A percentile compares a stretch with the other conserved stretches of the same genome.
These are phyloP conservation scores for Lyophyllum decastes DNA, from an alignment of 768 basidiomycete genomes.

Conservation along the genomic window DNA sequence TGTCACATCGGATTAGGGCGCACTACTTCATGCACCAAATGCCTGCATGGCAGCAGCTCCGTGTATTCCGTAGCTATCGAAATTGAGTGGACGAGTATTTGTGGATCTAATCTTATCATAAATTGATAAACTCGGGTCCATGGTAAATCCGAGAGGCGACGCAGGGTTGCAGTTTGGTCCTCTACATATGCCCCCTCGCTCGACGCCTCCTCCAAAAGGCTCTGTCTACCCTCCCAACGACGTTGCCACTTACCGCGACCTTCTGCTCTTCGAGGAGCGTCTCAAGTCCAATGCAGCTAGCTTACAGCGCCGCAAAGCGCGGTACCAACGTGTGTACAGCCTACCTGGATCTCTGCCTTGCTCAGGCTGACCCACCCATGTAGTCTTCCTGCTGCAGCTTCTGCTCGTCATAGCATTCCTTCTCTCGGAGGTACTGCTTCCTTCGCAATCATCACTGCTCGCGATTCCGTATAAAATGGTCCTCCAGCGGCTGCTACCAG, in stretches of 20 bases:
- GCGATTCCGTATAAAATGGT: slow-evolving; percentile 58
- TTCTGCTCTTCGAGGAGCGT: slow-evolving; percentile 94
- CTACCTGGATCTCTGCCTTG: not conserved
- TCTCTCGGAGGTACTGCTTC: slow-evolving; percentile 72
- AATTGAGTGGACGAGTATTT: too few relatives aligned
- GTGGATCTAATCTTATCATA: not conserved
- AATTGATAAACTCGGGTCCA: not conserved
- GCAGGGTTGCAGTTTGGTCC: not conserved
- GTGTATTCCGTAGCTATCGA: too few relatives aligned
- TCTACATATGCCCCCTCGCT: slow-evolving; percentile 26
- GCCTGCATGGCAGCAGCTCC: too few relatives aligned
- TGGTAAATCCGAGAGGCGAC: not conserved
- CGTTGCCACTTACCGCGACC: slow-evolving; percentile 79
- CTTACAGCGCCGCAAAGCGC: slow-evolving; percentile 74
- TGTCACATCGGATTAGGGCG: too few relatives aligned
- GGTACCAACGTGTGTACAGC: slow-evolving; percentile 72
- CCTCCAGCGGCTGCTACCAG: slow-evolving; percentile 54
- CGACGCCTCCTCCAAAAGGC: slow-evolving; percentile 36
- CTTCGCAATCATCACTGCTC: slow-evolving; percentile 62
- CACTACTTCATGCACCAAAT: too few relatives aligned
- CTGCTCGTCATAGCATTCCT: slow-evolving; percentile 70
- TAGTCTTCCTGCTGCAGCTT: slow-evolving; percentile 79
- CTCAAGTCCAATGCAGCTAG: slow-evolving; percentile 90
- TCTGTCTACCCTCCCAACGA: slow-evolving; percentile 64
- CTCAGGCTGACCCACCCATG: not conserved